Conservation (phyloP, 169 alveolate species). For the Cryptosporidium xiaoi region DNA sequence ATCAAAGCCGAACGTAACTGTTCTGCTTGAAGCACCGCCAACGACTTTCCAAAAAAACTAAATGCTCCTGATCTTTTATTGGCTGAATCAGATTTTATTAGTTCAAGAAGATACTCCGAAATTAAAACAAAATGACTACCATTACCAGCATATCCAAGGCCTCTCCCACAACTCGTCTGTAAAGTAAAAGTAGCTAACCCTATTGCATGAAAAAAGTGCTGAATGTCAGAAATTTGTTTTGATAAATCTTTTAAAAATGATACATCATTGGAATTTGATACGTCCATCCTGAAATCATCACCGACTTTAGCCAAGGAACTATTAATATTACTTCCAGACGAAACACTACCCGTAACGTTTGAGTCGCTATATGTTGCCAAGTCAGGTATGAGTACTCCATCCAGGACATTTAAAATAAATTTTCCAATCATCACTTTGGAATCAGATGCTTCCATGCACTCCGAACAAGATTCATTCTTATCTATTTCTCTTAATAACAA, state of each 20-base stretch:
- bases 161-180: conserved; percentile 68
- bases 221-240: conserved; percentile 23
- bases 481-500: conserved; percentile 50
- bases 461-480: background rate
- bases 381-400: conserved; percentile 65
- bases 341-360: too few species aligned
- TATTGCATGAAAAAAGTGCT: conserved; percentile 61
- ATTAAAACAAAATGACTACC: conserved; percentile 22
- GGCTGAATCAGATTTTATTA: conserved; percentile 77
- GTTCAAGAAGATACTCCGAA: conserved; percentile 55
- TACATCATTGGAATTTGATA: conserved; percentile 21
- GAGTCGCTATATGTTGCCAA: conserved; percentile 25
- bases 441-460: background rate
- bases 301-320: background rate
- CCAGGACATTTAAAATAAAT: conserved; percentile 33
- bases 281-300: conserved; percentile 14
- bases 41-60: conserved; percentile 80
- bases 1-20: conserved; percentile 76
- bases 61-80: conserved; percentile 79
- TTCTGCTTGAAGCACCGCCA: conserved; percentile 78
- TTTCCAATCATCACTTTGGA: conserved; percentile 2
- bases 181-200: conserved; percentile 21
- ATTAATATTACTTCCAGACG: background rate
- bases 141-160: conserved; percentile 62
- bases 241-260: conserved; percentile 15